These are phyloP conservation scores for Globisporangium alternatum DNA, from an alignment of 352 stramenopile genomes.

Conservation along the genomic window DNA sequence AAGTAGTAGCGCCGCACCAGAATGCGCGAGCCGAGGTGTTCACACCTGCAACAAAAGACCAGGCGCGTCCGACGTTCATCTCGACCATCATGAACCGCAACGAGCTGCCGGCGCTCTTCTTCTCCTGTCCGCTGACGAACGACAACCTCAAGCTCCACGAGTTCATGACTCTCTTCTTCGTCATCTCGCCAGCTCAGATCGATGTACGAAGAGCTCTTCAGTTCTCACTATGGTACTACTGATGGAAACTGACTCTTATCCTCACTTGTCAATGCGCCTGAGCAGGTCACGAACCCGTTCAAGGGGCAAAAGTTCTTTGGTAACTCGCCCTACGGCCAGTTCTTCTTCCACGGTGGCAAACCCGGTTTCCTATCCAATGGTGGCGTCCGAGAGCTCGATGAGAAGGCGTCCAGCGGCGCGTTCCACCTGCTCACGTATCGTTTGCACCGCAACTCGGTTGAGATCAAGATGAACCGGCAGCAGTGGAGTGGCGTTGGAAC, in stretches of 20 bases:
- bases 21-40: conserved; percentile 10
- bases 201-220: conserved; percentile 24
- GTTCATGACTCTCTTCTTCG: conserved; percentile 66
- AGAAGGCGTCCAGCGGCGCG: conserved; percentile 18
- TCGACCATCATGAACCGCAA: conserved; percentile 20
- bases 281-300: conserved; percentile 30
- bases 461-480: conserved; percentile 43
- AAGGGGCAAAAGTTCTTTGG: conserved; percentile 66
- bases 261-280: background rate
- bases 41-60: conserved; percentile 11
- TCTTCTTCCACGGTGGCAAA: conserved; percentile 54
- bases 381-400: conserved; percentile 34
- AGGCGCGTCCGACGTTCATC: conserved; percentile 13
- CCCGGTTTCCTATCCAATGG: conserved; percentile 51
- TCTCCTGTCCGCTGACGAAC: conserved; percentile 48
- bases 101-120: conserved; percentile 34
- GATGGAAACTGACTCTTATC: background rate
- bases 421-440: conserved; percentile 48
- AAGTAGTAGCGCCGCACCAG: conserved; percentile 12
- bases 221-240: background rate
- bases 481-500: conserved; percentile 19
- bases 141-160: conserved; percentile 36
- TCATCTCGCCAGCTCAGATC: conserved; percentile 42
- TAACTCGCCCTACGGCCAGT: conserved; percentile 65
- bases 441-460: conserved; percentile 32